Evolutionary conservation across 768 basidiomycete genomes (phyloP).

Genomic region (Lactifluus subvellereus): DNA sequence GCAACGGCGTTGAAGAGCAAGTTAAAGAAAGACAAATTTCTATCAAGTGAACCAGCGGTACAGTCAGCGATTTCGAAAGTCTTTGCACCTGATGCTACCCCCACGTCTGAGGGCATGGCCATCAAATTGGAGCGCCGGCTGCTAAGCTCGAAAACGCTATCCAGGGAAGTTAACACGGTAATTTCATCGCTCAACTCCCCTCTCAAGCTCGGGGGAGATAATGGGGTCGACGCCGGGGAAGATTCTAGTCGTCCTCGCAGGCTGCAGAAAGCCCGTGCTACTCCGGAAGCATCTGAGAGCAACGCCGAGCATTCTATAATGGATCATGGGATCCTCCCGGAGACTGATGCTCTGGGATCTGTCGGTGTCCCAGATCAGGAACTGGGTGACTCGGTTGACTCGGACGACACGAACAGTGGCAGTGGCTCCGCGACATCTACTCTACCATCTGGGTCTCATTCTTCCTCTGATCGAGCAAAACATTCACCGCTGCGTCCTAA

Average conservation of each 20-base stretch:
- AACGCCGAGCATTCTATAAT: neutral
- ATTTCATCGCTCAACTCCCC: constrained; percentile 46
- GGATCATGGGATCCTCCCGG: neutral
- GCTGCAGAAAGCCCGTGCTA: neutral
- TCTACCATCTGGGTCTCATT: neutral
- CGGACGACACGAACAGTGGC: constrained; percentile 25
- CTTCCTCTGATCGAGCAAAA: neutral
- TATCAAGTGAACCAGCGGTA: constrained; percentile 41
- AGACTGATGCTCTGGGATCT: neutral
- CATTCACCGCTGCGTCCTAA: neutral
- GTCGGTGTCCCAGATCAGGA: constrained; percentile 31
- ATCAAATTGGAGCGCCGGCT: constrained; percentile 67
- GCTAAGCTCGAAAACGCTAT: constrained; percentile 70
- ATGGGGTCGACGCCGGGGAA: neutral
- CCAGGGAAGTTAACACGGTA: constrained; percentile 47
- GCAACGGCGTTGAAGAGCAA: constrained; percentile 63
- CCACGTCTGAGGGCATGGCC: constrained; percentile 37
- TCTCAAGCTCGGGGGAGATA: constrained; percentile 30
- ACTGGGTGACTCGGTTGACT: constrained; percentile 49
- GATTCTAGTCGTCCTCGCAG: neutral
- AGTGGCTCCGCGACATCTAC: constrained; percentile 2
- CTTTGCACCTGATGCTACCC: constrained; percentile 6
- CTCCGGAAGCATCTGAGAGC: neutral
- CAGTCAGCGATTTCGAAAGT: constrained; percentile 32
- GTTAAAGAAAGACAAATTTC: constrained; percentile 61